These are phyloP conservation scores for Anthracocystis walkeri DNA, from an alignment of 1,284 basidiomycete genomes.

Conservation along the genomic window DNA sequence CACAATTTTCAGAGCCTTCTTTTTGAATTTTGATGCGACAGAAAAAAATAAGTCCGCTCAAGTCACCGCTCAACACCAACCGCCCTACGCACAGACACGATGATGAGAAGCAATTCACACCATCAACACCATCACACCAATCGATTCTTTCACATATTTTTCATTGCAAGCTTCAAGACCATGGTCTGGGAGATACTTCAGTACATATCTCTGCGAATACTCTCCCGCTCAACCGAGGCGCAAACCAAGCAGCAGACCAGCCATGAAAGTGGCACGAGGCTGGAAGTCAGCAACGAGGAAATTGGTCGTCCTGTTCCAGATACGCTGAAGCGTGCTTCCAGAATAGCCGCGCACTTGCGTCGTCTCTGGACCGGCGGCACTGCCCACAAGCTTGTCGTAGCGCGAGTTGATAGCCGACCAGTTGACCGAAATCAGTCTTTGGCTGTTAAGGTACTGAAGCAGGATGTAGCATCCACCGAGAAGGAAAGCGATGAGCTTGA, in stretches of 20 bases:
- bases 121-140: background rate
- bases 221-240: constrained; percentile 71
- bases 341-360: constrained; percentile 70
- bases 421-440: constrained; percentile 78
- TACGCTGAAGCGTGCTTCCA: constrained; percentile 71
- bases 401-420: constrained; percentile 75
- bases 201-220: no score
- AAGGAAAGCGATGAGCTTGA: constrained; percentile 82
- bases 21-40: background rate
- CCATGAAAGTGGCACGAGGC: constrained; percentile 74
- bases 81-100: background rate
- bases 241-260: constrained; percentile 72
- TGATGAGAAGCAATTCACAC: background rate
- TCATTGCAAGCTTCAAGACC: no score
- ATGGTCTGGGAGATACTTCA: no score
- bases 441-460: constrained; percentile 65
- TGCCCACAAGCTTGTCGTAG: constrained; percentile 82
- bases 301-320: constrained; percentile 81
- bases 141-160: background rate
- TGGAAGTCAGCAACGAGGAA: constrained; percentile 95
- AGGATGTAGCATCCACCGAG: constrained; percentile 74
- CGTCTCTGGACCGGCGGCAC: constrained; percentile 74
- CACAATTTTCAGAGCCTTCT: constrained; percentile 1
- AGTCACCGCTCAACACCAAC: constrained; percentile 14
- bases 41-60: constrained; percentile 15